Conservation (phyloP, 139 green algal species). For the Closterium sp. region DNA sequence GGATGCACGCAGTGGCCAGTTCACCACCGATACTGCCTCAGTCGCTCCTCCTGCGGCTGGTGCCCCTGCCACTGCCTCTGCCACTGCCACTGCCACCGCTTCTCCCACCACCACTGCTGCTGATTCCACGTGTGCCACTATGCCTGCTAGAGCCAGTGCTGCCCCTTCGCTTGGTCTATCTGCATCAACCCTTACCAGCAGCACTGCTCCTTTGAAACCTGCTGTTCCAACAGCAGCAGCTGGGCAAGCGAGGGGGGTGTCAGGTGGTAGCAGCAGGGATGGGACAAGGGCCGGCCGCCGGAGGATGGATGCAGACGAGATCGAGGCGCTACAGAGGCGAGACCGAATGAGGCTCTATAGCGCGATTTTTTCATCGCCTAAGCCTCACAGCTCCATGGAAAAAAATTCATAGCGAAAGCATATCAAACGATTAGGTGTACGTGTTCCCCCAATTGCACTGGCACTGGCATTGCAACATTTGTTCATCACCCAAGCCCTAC, state of each 20-base stretch:
- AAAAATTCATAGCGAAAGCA: neutral
- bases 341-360: neutral
- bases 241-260: neutral
- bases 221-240: neutral
- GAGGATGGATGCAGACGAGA: neutral
- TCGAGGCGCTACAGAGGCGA: neutral
- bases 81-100: neutral
- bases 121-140: neutral
- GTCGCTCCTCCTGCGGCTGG: neutral
- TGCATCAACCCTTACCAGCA: neutral
- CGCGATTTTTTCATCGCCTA: neutral
- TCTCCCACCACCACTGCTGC: neutral
- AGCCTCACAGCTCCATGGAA: neutral
- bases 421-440: no score
- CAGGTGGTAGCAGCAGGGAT: neutral
- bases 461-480: no score
- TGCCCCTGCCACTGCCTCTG: neutral
- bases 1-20: neutral
- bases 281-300: neutral
- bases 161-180: neutral
- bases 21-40: neutral
- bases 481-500: no score
- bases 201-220: neutral
- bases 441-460: no score
- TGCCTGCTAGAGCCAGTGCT: neutral